Evolutionary conservation across 257 asterid species (phyloP).

Genomic region (Nicotiana obtusifolia): DNA sequence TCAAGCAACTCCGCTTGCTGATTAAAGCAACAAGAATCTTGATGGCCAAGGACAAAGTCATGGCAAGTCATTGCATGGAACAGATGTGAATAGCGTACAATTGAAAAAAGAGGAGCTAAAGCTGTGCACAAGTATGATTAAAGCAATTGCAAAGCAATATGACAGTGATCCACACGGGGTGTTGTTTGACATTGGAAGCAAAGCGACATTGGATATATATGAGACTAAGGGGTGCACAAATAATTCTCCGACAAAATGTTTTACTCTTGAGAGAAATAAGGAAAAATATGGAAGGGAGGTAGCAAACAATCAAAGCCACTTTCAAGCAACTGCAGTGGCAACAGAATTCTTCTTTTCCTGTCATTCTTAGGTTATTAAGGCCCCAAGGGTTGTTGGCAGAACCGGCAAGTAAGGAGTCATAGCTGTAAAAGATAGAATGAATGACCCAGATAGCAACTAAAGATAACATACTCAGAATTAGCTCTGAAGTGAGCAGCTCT

Average conservation of each 20-base stretch:
- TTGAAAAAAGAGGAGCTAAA: not conserved
- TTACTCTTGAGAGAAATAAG: not conserved
- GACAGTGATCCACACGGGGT: not conserved
- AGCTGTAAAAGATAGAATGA: not conserved
- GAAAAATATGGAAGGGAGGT: not conserved
- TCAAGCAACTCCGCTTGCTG: not conserved
- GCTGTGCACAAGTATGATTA: not conserved
- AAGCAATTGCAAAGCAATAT: not conserved
- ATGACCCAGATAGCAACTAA: not conserved
- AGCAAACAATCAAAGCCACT: not conserved
- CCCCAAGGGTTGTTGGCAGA: not conserved
- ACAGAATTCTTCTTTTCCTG: not conserved
- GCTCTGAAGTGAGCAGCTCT: slow-evolving; percentile 69
- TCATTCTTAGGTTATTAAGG: not conserved
- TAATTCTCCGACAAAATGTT: not conserved
- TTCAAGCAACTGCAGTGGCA: not conserved
- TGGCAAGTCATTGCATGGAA: not conserved
- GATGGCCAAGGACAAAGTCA: not conserved
- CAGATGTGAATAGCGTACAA: not conserved
- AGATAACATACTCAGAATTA: slow-evolving; percentile 59
- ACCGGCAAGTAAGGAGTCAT: not conserved
- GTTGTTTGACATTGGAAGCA: not conserved
- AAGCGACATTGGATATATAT: not conserved
- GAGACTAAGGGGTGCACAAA: not conserved
- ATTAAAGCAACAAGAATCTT: not conserved